Base-by-base conservation (phyloP, 2,329 filamentous ascomycete species). In the Penicillium sp. region DNA sequence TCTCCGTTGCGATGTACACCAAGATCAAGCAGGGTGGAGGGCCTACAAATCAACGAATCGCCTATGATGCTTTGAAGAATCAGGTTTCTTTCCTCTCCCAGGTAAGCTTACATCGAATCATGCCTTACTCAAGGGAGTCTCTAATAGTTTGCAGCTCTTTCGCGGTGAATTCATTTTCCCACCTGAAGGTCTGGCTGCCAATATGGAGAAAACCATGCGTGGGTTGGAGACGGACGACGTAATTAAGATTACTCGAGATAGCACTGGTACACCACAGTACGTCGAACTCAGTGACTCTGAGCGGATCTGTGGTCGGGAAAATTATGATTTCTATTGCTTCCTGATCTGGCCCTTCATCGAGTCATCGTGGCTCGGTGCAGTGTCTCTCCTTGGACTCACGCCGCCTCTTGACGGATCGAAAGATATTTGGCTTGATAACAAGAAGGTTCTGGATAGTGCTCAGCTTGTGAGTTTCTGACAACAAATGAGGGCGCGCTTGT, bases 321-420 rank as follows among this genome's bases (percentile, higher is more conserved):
- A 96, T 65, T 99, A 89, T 65, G 94, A 99, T 68, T 99, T 99
- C 73, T 97, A 97, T 75, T 97, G 93, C 75, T 99, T 97, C 79
- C 76, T 99, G 18, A 90, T 99, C 58, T 99, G 94, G 94, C 94
- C 94, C 0, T 99, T 99, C 63, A 92, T 97, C 60, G 94, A 99
- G 72, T 88, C 92, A 0, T 87, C 84, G 47, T 99, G 94, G 94
- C 81, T 99, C 1, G 92, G 90, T 10, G 88, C 91, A 0, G 87
- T 97, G 0, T 90, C 89, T 0, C 78, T 97, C 0, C 87, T 96
- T 77, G 92, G 93, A 42, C 80, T 97, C 13, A 87, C 89, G 0
- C 91, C 92, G 1, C 90, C 90, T 3, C 66, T 72, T 0, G 75
- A 80, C 52, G 66, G 65, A 54, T 76, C 79, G n/a, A 79, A 79